phyloP scores from a whole-genome alignment of 1,284 basidiomycete species.

The Melampsora larici-populina region DNA sequence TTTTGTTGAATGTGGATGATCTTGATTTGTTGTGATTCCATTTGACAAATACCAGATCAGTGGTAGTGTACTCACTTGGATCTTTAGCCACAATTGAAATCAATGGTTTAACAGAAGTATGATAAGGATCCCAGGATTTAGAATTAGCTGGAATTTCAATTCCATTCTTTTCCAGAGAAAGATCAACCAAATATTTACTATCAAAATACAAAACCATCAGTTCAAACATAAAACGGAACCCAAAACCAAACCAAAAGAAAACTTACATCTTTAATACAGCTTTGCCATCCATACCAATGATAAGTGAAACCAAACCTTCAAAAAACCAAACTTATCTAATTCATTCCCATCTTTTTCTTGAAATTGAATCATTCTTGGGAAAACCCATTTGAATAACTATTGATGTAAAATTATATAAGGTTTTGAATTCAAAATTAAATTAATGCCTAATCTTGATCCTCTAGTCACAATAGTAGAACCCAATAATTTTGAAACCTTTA shows the following conservation, averaged over 20 bases:
- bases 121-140: constrained; percentile 51
- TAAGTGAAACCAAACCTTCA: constrained; percentile 50
- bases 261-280: constrained; percentile 50
- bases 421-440: constrained; percentile 47
- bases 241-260: background rate
- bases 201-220: constrained; percentile 1
- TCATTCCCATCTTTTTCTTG: constrained; percentile 47
- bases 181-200: constrained; percentile 50
- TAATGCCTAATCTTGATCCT: constrained; percentile 50
- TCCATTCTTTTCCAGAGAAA: constrained; percentile 46
- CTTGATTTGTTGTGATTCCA: too few species aligned
- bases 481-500: constrained; percentile 49
- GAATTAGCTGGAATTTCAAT: constrained; percentile 47
- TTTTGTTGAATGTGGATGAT: too few species aligned
- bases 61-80: constrained; percentile 24
- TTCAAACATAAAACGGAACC: background rate
- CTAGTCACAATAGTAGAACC: constrained; percentile 49
- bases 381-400: constrained; percentile 48
- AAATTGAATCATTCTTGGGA: constrained; percentile 46
- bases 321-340: constrained; percentile 44
- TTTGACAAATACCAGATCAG: too few species aligned
- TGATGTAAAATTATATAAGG: constrained; percentile 49
- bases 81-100: constrained; percentile 49
- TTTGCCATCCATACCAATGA: constrained; percentile 47
- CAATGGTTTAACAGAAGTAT: constrained; percentile 49